A percentile compares a stretch with the other conserved stretches of the same genome.
phyloP scores from a whole-genome alignment of 306 rosid genomes.

The Rosa lucieae region DNA sequence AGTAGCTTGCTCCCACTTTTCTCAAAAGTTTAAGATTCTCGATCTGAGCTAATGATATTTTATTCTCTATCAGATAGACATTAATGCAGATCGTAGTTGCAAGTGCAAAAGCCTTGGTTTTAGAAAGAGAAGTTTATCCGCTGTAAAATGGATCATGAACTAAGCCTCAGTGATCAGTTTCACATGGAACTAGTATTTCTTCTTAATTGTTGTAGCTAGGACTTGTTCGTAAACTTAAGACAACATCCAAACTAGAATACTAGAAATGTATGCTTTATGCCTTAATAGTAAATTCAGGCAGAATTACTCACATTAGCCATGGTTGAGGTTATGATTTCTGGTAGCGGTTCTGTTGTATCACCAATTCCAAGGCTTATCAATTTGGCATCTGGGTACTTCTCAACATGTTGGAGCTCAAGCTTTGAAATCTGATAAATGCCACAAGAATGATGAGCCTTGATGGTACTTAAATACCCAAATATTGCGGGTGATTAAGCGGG shows the following conservation, averaged over 20 bases:
- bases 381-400: conserved; percentile 60
- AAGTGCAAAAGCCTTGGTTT: background rate
- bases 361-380: conserved; percentile 72
- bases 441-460: background rate
- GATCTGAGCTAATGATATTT: background rate
- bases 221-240: background rate
- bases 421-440: conserved; percentile 53
- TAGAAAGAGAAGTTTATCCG: background rate
- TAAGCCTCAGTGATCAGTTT: background rate
- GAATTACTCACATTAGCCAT: conserved; percentile 50
- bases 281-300: background rate
- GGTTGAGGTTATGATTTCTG: conserved; percentile 52
- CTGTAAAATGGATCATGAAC: background rate
- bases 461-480: background rate
- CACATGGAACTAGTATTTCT: background rate
- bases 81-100: background rate
- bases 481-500: background rate
- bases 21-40: background rate
- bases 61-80: background rate
- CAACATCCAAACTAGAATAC: background rate
- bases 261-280: background rate
- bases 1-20: background rate
- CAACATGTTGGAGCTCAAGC: conserved; percentile 45
- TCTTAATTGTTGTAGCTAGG: background rate
- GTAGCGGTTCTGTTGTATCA: conserved; percentile 72